Percentiles rank a stretch among this genome's conserved stretches.
These are phyloP conservation scores for Coprinopsis marcescibilis DNA, from an alignment of 768 basidiomycete species.

Conservation along the genomic window DNA sequence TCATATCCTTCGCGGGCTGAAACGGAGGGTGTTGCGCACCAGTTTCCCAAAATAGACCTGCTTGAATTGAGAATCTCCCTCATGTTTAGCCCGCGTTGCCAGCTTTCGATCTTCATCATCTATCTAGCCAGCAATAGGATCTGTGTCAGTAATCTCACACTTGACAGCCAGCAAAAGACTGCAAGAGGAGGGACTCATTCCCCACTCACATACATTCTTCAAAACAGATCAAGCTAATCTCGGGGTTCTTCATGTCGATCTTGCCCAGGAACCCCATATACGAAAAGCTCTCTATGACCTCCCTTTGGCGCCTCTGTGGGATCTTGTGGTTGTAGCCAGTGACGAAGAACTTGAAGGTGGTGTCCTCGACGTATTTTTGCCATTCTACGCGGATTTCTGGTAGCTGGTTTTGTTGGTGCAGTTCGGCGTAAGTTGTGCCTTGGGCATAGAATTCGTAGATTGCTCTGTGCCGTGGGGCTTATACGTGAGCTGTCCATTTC, in stretches of 20 bases:
- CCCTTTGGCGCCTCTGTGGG: constrained; percentile 55
- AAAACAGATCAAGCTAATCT: constrained; percentile 66
- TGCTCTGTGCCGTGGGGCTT: constrained; percentile 39
- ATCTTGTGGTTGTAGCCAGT: constrained; percentile 72
- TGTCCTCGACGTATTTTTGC: constrained; percentile 53
- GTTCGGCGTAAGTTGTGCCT: constrained; percentile 59
- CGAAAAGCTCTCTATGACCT: constrained; percentile 71
- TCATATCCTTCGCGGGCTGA: too few species aligned
- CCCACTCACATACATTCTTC: constrained; percentile 74
- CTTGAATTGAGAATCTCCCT: constrained; percentile 62
- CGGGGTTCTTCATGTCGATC: constrained; percentile 77
- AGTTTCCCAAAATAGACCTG: constrained; percentile 82
- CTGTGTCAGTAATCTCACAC: too few species aligned
- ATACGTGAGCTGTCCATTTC: constrained; percentile 3
- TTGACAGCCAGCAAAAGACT: neutral
- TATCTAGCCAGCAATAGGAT: too few species aligned
- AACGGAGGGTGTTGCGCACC: too few species aligned
- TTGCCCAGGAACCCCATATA: constrained; percentile 82
- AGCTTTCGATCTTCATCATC: constrained; percentile 42
- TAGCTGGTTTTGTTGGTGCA: constrained; percentile 54
- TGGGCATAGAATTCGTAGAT: constrained; percentile 75
- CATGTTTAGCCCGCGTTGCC: constrained; percentile 37
- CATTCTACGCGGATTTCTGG: constrained; percentile 36
- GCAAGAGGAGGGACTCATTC: neutral
- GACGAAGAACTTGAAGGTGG: constrained; percentile 78